A percentile compares a stretch with the other conserved stretches of the same genome.
phyloP scores from a whole-genome alignment of 169 alveolate species.

The Cryptosporidium viatorum region DNA sequence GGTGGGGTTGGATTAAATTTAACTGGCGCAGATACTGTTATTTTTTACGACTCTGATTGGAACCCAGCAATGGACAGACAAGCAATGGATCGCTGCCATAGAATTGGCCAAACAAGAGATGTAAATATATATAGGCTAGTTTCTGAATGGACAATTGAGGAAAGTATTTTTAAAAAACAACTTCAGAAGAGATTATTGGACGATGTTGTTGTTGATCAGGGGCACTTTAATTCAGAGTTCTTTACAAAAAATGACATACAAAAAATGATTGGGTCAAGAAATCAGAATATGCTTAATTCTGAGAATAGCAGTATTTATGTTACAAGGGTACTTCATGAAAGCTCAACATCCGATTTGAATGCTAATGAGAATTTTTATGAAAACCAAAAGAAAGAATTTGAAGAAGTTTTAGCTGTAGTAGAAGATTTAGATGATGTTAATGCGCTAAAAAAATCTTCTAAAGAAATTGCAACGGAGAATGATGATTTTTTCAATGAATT shows the following conservation, averaged over 20 bases:
- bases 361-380: constrained; percentile 38
- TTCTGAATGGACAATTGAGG: constrained; percentile 97
- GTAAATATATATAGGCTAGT: constrained; percentile 96
- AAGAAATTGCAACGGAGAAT: constrained; percentile 79
- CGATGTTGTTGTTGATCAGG: constrained; percentile 96
- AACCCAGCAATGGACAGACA: constrained; percentile 99
- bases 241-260: constrained; percentile 55
- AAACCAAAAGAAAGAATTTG: constrained; percentile 82
- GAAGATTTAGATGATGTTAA: constrained; percentile 89
- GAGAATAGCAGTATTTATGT: constrained; percentile 77
- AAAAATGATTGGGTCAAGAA: constrained; percentile 70
- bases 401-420: constrained; percentile 85
- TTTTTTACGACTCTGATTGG: constrained; percentile 99
- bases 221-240: constrained; percentile 86
- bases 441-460: constrained; percentile 82
- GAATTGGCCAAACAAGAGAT: constrained; percentile 98
- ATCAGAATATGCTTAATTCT: constrained; percentile 54
- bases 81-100: constrained; percentile 98
- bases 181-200: constrained; percentile 96
- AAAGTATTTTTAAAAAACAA: constrained; percentile 95
- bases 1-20: constrained; percentile 99
- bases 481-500: constrained; percentile 83
- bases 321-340: constrained; percentile 80
- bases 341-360: constrained; percentile 76
- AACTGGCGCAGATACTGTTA: constrained; percentile 98